A percentile compares a stretch with the other conserved stretches of the same genome.
phyloP scores from a whole-genome alignment of 2,329 filamentous ascomycete genomes.

The Ceratocystis ficicola region DNA sequence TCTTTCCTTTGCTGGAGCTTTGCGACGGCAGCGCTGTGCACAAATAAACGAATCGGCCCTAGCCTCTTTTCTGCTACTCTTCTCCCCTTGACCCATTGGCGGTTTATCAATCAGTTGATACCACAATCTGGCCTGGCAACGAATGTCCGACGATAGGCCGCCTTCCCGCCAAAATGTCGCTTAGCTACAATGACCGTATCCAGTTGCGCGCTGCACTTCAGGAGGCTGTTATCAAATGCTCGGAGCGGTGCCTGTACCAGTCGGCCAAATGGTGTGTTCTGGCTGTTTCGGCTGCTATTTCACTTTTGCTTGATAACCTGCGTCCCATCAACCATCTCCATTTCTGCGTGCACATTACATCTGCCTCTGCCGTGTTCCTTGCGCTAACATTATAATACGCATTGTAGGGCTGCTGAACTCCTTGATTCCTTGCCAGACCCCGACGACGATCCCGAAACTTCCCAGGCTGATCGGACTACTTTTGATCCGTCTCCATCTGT shows the following conservation, averaged over 20 bases:
- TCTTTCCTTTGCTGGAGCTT: background rate
- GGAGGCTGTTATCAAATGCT: slow-evolving; percentile 79
- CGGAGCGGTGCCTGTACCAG: slow-evolving; percentile 88
- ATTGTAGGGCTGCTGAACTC: slow-evolving; percentile 76
- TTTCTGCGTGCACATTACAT: background rate
- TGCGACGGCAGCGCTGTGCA: background rate
- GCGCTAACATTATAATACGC: background rate
- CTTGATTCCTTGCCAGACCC: slow-evolving; percentile 65
- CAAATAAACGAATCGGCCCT: background rate
- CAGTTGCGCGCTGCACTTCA: slow-evolving; percentile 54
- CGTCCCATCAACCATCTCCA: background rate
- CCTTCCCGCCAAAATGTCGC: slow-evolving; percentile 17
- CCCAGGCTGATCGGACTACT: slow-evolving; percentile 25
- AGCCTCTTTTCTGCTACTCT: background rate
- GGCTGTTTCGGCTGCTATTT: slow-evolving; percentile 11
- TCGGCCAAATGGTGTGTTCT: slow-evolving; percentile 76
- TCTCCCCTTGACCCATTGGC: too few relatives aligned
- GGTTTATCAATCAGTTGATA: background rate
- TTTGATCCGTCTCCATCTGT: slow-evolving; percentile 33
- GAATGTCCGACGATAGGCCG: background rate
- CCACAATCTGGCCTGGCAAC: background rate
- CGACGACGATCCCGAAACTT: slow-evolving; percentile 42
- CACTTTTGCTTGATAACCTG: slow-evolving; percentile 21
- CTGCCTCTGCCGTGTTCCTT: background rate
- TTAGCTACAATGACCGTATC: slow-evolving; percentile 18